Percentiles rank a stretch among this genome's conserved stretches.
Evolutionary conservation across 495 filamentous ascomycete species (phyloP).

Genomic region (Penicillium waksmanii): DNA sequence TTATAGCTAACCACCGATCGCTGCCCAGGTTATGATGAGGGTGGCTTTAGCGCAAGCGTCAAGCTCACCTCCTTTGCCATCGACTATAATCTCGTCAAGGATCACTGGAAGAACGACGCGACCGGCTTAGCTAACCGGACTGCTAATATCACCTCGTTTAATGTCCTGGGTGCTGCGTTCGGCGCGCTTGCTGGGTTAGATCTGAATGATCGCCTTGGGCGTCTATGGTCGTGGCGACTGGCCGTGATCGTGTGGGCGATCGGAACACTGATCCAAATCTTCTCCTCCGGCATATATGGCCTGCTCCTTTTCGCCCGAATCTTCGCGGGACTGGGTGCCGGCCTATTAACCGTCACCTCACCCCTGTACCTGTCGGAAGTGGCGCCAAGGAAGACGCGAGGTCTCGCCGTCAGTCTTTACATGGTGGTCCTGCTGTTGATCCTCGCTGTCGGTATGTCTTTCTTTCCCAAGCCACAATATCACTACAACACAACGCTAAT

Average conservation of each 20-base stretch:
- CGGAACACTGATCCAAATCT: constrained; percentile 47
- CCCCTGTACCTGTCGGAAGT: constrained; percentile 58
- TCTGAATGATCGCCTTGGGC: constrained; percentile 47
- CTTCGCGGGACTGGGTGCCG: constrained; percentile 51
- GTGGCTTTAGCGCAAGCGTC: constrained; percentile 50
- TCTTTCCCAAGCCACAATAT: background rate
- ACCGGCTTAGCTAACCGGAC: constrained; percentile 44
- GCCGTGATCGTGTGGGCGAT: constrained; percentile 44
- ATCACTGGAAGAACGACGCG: constrained; percentile 40
- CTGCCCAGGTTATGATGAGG: constrained; percentile 51
- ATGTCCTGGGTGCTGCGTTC: constrained; percentile 47
- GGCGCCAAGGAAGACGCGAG: constrained; percentile 50
- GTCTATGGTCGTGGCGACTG: constrained; percentile 44
- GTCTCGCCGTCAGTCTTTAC: constrained; percentile 52
- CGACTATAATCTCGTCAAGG: constrained; percentile 44
- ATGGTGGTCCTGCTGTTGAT: constrained; percentile 51
- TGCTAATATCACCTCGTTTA: constrained; percentile 53
- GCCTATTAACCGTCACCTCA: constrained; percentile 50
- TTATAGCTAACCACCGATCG: background rate
- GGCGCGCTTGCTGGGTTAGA: constrained; percentile 43
- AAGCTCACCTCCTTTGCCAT: constrained; percentile 42
- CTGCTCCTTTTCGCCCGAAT: constrained; percentile 49
- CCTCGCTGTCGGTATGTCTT: constrained; percentile 42
- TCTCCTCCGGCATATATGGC: constrained; percentile 49
- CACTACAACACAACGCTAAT: background rate